Evolutionary conservation across 148 eudicot species (phyloP), one percentile per base, ranked within the genome.

Genomic region (Selenicereus undatus): DNA sequence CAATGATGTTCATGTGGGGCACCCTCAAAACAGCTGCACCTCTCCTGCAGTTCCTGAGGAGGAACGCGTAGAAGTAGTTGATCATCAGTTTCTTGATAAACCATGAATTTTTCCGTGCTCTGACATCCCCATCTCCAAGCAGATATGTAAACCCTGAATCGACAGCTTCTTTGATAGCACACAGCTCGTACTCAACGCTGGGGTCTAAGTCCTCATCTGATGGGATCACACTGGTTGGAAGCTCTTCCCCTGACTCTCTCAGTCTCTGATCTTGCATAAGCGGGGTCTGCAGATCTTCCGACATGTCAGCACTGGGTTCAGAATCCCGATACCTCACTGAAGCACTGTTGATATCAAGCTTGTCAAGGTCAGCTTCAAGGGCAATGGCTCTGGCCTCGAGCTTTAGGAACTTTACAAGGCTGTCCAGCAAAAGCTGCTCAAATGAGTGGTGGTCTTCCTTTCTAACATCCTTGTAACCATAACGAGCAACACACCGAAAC

Each of bases 81-180:
- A 96, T 91, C 39, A 81, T 88, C 76, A 96, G 81, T 78, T 96
- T 96, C 92, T 96, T 96, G 32, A 93, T 8, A 71, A 96, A 96
- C 81, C 86, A 85, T 1, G 95, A 93, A 65, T 91, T 81, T 81
- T 96, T 96, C 83, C 86, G 90, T 2, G 99, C 99, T 79, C 93
- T 87, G 26, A 96, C 97, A 71, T 92, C 93, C 10, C 92, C 97
- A 66, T 90, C 89, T 20, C 90, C 99, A 9, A 96, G 89, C 90
- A 96, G 84, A 80, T 96, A 96, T 8, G 99, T 96, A 58, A 93
- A 92, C 39, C 99, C 99, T 1, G 98, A 92, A 5, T 91, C 90
- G 2, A 84, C 91, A 10, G 95, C 99, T 80, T 92, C 97, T 39
- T 89, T 79, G 39, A 96, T 89, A 18, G 93, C 97, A 18, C 92